phyloP scores from a whole-genome alignment of 129 eudicot genomes.

The Kitagawia praeruptora region DNA sequence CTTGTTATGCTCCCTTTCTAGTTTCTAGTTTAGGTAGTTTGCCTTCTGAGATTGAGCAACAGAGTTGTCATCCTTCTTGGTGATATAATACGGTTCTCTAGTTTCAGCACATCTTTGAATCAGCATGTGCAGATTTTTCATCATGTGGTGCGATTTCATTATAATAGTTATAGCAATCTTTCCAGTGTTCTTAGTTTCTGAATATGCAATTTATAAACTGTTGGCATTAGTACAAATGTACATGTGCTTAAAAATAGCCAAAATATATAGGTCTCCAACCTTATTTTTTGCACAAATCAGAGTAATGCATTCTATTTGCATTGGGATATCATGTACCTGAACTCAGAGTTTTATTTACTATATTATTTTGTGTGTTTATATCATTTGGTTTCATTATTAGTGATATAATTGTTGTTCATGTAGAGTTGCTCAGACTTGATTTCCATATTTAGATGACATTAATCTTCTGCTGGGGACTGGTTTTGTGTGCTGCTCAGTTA shows the following conservation, averaged over 20 bases:
- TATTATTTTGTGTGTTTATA: too few species aligned
- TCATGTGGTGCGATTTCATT: background rate
- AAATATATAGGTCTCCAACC: background rate
- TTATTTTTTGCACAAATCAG: background rate
- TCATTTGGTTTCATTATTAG: background rate
- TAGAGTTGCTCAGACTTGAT: background rate
- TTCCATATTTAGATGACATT: background rate
- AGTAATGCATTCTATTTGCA: too few species aligned
- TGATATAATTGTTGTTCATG: background rate
- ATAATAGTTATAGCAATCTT: background rate
- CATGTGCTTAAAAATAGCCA: background rate
- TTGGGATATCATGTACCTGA: too few species aligned
- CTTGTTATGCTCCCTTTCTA: background rate
- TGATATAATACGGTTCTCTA: background rate
- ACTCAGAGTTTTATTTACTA: too few species aligned
- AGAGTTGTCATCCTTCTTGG: background rate
- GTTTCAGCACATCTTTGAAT: background rate
- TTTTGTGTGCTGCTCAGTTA: background rate
- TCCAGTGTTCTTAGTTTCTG: background rate
- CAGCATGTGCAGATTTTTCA: background rate
- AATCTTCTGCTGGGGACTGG: background rate
- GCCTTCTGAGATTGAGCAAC: background rate
- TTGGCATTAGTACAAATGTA: background rate
- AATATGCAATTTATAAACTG: background rate
- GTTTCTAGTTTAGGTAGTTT: background rate